Base-by-base conservation (phyloP, 2,329 filamentous ascomycete species). In the Paracoccidioides brasiliensis region DNA sequence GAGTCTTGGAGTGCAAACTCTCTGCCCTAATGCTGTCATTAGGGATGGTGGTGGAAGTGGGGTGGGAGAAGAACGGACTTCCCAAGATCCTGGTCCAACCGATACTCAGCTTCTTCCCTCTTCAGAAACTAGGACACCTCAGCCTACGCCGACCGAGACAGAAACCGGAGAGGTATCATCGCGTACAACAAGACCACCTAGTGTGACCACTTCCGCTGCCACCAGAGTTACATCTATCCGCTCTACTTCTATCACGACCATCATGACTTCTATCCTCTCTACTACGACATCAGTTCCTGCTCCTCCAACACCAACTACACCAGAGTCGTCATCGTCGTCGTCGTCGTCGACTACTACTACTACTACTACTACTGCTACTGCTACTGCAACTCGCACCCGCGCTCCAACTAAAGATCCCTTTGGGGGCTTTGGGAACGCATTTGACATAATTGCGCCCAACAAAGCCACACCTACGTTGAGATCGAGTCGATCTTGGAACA, bases 11-110 rank as follows among this genome's bases (percentile, higher is more conserved):
- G 55, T 58, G n/a, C 33, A 37, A 5, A 53, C 52, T 33, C 58
- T 64, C 14, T 64, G 62, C 44, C 57, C 61, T 30, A 61, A 58
- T 44, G 32, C 46, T 55, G 38, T 4, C 22, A 22, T 22, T 22
- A 35, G 32, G 44, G 41, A 9, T 46, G 37, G 41, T 8, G 10
- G 6, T 4, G 41, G 41, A 4, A 15, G 41, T 12, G 43, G 43
- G 9, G 43, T 3, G 10, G 28, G n/a, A 46, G 4, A 14, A 9
- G 28, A 46, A 7, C 32, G 12, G 2, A 12, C 30, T 14, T 7
- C 30, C 33, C 12, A 38, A 33, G 30, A 28, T 5, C 15, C 15
- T 28, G 32, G 30, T 51, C 22, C 52, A 2, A 33, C 53, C 6
- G 41, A 40, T 12, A 49, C 37, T 12, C 22, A 22, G 22, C 22